phyloP scores from a whole-genome alignment of 2,329 filamentous ascomycete species.

The Hypoxylon sp. region DNA sequence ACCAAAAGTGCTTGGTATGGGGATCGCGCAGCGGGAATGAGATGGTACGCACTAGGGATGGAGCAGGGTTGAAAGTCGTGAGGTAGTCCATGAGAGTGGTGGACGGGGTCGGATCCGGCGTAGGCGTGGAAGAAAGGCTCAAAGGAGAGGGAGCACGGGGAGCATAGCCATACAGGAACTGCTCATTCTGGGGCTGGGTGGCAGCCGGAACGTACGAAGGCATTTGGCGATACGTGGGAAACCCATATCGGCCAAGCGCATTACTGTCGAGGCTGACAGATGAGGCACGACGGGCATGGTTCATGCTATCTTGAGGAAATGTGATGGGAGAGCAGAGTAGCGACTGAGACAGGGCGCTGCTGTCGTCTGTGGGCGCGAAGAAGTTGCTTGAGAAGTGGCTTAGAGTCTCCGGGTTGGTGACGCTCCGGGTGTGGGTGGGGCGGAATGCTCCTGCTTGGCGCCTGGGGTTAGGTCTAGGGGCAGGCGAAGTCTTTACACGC shows the following conservation, averaged over 20 bases:
- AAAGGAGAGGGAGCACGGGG: slow-evolving; percentile 58
- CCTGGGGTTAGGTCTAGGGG: slow-evolving; percentile 52
- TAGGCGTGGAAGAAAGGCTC: slow-evolving; percentile 56
- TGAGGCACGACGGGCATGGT: slow-evolving; percentile 68
- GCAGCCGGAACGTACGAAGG: slow-evolving; percentile 63
- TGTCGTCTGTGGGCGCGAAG: slow-evolving; percentile 52
- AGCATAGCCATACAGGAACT: slow-evolving; percentile 62
- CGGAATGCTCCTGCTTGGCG: slow-evolving; percentile 52
- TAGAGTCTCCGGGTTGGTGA: slow-evolving; percentile 69
- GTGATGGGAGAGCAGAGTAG: slow-evolving; percentile 75
- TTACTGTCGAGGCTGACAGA: slow-evolving; percentile 75
- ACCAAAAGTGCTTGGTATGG: slow-evolving; percentile 89
- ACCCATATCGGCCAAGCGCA: slow-evolving; percentile 77
- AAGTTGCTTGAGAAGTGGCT: slow-evolving; percentile 58
- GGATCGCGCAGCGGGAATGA: slow-evolving; percentile 75
- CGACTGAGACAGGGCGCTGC: slow-evolving; percentile 56
- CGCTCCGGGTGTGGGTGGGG: slow-evolving; percentile 67
- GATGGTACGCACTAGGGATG: slow-evolving; percentile 82
- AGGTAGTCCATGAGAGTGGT: slow-evolving; percentile 84
- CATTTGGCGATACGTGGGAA: slow-evolving; percentile 85
- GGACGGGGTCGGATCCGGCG: slow-evolving; percentile 62
- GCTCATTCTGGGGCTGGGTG: slow-evolving; percentile 53
- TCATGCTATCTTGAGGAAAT: slow-evolving; percentile 63
- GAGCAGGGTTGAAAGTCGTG: slow-evolving; percentile 81
- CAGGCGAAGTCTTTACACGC: slow-evolving; percentile 67